A percentile compares a stretch with the other conserved stretches of the same genome.
Evolutionary conservation across 345 rosid species (phyloP).

Genomic region (Boechera stricta): DNA sequence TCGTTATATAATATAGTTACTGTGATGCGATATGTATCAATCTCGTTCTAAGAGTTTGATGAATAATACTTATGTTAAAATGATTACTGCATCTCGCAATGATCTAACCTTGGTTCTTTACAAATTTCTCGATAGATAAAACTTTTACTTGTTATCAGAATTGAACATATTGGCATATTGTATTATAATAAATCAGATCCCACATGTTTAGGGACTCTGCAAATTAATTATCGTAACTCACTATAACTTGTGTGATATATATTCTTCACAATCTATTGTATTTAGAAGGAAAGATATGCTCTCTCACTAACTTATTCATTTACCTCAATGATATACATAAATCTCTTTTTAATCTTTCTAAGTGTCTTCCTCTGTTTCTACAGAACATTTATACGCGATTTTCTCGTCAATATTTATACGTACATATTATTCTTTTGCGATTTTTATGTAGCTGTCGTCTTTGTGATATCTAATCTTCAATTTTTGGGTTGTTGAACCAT

Average conservation of each 20-base stretch:
- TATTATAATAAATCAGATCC: too few relatives aligned
- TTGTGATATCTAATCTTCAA: not conserved
- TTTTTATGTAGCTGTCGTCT: not conserved
- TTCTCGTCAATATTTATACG: not conserved
- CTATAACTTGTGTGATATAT: too few relatives aligned
- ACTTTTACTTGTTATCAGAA: not conserved
- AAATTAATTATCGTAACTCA: too few relatives aligned
- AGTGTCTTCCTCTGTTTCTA: too few relatives aligned
- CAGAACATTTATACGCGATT: not conserved
- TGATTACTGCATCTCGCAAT: not conserved
- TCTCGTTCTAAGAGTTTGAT: constrained; percentile 1
- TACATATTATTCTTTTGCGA: not conserved
- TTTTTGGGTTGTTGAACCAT: not conserved
- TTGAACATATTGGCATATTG: too few relatives aligned
- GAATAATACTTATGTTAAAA: not conserved
- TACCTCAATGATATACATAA: too few relatives aligned
- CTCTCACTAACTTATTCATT: too few relatives aligned
- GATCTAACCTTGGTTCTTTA: not conserved
- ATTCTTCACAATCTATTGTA: too few relatives aligned
- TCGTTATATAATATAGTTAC: not conserved
- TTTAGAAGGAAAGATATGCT: too few relatives aligned
- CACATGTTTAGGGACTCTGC: too few relatives aligned
- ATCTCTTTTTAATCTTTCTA: too few relatives aligned
- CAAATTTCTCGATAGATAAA: not conserved
- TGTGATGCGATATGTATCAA: not conserved